Base-by-base conservation (phyloP, 768 basidiomycete species). In the Suillus fuscotomentosus region DNA sequence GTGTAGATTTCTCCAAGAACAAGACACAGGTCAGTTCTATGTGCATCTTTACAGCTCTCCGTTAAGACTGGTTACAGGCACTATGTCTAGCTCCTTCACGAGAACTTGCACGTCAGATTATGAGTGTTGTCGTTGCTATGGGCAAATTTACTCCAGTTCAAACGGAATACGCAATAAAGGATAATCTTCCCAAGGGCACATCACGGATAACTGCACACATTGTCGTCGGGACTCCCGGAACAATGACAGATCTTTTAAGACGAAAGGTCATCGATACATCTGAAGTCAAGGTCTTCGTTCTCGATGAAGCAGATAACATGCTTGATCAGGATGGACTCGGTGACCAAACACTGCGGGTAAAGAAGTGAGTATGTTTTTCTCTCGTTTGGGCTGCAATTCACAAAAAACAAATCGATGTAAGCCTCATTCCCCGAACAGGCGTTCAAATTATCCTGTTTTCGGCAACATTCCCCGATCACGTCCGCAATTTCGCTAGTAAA, bases 221-320 rank as follows among this genome's bases (percentile, higher is more conserved):
- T 62, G 86, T 99, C 64, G 92, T 99, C 51, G 97, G 97, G 39
- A 99, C 96, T 1, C 96, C 97, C 0, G 97, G 97, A 17, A 99
- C 97, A 24, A 90, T 97, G 86, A 83, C 87, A 47, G 94, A 97
- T 76, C 84, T 97, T 72, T 86, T 98, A 70, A 80, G 87, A 69
- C 83, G 84, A 71, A 89, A 79, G 68, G 89, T 94, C 51, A 84
- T 99, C 64, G 93, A 99, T 71, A 80, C 89, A 17, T 84, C 83
- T 56, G 82, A 88, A 38, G 84, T 99, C 75, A 94, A 93, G 72
- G 92, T 97, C 3, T 94, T 99, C 63, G 97, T 99, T 4, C 82
- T 99, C 9, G 97, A 99, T 72, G 97, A 99, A 78, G 97, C 97
- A 45, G 97, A 99, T 78, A 97, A 98, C 78, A 99, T 99, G 97